Conservation (phyloP, 2,329 filamentous ascomycete species). For the Ascomycota sp. region DNA sequence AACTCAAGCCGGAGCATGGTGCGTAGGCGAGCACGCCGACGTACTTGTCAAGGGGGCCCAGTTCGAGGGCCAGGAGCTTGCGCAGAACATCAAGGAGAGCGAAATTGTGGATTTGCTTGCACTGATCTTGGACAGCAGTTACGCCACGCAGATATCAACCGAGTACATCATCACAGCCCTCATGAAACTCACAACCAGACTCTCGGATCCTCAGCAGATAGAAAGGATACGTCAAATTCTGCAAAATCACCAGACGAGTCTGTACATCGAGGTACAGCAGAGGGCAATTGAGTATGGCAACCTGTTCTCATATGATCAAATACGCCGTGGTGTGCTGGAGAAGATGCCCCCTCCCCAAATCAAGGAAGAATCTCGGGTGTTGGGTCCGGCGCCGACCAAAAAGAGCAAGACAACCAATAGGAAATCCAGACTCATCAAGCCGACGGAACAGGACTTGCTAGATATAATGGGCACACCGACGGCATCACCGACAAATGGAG, state of each 20-base stretch:
- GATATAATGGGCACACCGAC: constrained; percentile 73
- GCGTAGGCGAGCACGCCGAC: constrained; percentile 93
- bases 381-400: constrained; percentile 54
- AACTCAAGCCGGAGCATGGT: constrained; percentile 86
- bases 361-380: constrained; percentile 77
- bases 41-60: constrained; percentile 72
- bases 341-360: constrained; percentile 98
- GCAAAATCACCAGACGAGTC: constrained; percentile 57
- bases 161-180: constrained; percentile 92
- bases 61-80: constrained; percentile 85
- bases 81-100: constrained; percentile 59
- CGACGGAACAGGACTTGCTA: constrained; percentile 76
- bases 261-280: constrained; percentile 92
- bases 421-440: constrained; percentile 58
- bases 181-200: constrained; percentile 82
- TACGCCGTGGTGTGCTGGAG: constrained; percentile 77
- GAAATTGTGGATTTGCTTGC: constrained; percentile 88
- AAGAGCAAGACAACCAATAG: constrained; percentile 51
- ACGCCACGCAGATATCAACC: constrained; percentile 73
- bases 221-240: constrained; percentile 69
- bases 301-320: constrained; percentile 74
- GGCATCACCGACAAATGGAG: constrained; percentile 25
- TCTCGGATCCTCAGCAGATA: constrained; percentile 67
- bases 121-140: constrained; percentile 83
- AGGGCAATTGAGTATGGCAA: constrained; percentile 89